phyloP scores from a whole-genome alignment of 148 eudicot genomes.

The Cornus kousa region DNA sequence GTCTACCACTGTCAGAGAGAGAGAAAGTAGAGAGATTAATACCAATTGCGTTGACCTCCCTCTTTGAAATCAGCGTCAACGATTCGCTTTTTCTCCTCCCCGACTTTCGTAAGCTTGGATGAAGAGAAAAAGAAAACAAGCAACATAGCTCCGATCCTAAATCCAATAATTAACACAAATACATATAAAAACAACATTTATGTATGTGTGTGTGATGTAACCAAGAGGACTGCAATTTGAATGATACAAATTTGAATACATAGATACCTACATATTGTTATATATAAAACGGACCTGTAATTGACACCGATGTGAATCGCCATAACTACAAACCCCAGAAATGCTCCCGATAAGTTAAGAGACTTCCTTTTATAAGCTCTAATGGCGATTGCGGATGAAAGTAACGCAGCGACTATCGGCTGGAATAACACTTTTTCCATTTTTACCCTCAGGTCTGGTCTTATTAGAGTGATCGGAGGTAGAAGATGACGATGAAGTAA shows the following conservation, averaged over 20 bases:
- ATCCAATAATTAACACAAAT: slow-evolving; percentile 8
- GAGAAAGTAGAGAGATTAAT: slow-evolving; percentile 9
- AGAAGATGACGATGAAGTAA: background rate
- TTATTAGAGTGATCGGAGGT: background rate
- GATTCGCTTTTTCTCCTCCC: slow-evolving; percentile 72
- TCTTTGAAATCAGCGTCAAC: slow-evolving; percentile 82
- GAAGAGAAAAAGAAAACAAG: slow-evolving; percentile 83
- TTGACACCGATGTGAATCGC: slow-evolving; percentile 61
- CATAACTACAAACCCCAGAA: slow-evolving; percentile 71
- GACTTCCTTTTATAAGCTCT: slow-evolving; percentile 73
- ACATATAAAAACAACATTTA: slow-evolving; percentile 2
- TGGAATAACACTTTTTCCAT: slow-evolving; percentile 33
- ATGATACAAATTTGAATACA: background rate
- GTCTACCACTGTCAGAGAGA: background rate
- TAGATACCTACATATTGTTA: too few relatives aligned
- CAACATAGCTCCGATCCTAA: slow-evolving; percentile 77
- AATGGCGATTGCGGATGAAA: slow-evolving; percentile 56
- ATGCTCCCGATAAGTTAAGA: slow-evolving; percentile 71
- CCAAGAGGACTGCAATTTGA: background rate
- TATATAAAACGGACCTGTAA: slow-evolving; percentile 44
- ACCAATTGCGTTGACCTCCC: slow-evolving; percentile 98
- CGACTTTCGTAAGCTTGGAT: slow-evolving; percentile 73
- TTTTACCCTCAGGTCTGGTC: background rate
- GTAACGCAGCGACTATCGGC: slow-evolving; percentile 40
- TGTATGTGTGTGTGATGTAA: background rate